Conservation (phyloP, 345 rosid species). For the Firmiana major region DNA sequence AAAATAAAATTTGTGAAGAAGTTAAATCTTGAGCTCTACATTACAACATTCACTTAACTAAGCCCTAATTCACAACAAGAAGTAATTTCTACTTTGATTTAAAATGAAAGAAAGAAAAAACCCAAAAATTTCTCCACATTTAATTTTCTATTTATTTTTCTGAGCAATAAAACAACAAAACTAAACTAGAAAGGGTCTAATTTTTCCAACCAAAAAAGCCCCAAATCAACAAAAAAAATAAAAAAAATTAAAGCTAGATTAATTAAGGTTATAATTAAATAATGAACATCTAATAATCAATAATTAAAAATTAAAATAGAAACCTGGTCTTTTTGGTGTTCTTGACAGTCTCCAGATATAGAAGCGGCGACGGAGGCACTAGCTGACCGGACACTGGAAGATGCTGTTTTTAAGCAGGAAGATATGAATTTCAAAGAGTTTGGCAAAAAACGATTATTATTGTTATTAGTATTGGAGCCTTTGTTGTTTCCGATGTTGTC, state of each 20-base stretch:
- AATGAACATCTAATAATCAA: background rate
- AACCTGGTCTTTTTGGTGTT: conserved; percentile 80
- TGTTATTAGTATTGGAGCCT: conserved; percentile 21
- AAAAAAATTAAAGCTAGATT: background rate
- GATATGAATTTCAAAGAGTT: conserved; percentile 83
- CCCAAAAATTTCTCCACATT: background rate
- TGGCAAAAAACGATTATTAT: conserved; percentile 44
- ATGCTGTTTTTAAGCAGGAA: conserved; percentile 80
- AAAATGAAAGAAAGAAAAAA: background rate
- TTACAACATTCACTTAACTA: conserved; percentile 10
- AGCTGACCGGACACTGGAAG: conserved; percentile 89
- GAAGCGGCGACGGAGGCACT: conserved; percentile 82
- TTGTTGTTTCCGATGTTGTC: conserved; percentile 26
- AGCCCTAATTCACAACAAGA: background rate
- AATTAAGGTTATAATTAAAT: background rate
- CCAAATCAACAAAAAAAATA: background rate
- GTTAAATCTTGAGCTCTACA: background rate
- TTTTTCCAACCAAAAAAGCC: background rate
- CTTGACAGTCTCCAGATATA: conserved; percentile 54
- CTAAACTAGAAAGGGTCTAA: background rate
- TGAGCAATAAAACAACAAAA: conserved; percentile 17
- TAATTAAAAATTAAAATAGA: background rate
- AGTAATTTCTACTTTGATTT: background rate
- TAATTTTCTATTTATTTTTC: conserved; percentile 3
- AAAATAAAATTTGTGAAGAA: background rate